Evolutionary conservation across 2,329 filamentous ascomycete genomes (phyloP).

Genomic region (Aureobasidium sp.): DNA sequence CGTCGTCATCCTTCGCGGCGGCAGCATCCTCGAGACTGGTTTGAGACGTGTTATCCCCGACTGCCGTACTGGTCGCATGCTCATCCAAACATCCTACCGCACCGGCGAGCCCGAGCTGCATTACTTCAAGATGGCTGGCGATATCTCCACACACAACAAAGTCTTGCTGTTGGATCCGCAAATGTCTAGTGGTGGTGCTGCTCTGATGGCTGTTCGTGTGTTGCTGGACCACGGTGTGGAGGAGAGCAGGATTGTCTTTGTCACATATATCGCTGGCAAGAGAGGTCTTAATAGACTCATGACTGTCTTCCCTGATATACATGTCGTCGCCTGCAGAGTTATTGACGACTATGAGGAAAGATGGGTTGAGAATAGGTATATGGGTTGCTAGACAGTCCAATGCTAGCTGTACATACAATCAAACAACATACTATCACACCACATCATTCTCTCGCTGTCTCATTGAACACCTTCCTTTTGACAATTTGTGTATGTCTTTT

Average conservation of each 20-base stretch:
- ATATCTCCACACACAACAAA: constrained; percentile 66
- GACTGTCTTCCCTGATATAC: constrained; percentile 80
- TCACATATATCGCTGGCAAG: constrained; percentile 82
- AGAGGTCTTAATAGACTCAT: constrained; percentile 77
- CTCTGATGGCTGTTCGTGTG: constrained; percentile 90
- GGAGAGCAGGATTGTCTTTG: constrained; percentile 78
- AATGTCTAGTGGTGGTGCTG: constrained; percentile 81
- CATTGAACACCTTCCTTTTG: no score
- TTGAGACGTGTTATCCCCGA: constrained; percentile 87
- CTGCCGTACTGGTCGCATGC: constrained; percentile 75
- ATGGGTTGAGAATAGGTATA: constrained; percentile 82
- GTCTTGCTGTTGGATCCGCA: constrained; percentile 87
- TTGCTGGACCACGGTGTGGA: constrained; percentile 86
- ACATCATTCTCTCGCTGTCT: neutral
- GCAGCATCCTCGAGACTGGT: constrained; percentile 79
- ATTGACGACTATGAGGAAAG: constrained; percentile 74
- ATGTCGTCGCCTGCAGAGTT: constrained; percentile 76
- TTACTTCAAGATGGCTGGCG: constrained; percentile 69
- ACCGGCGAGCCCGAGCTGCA: constrained; percentile 90
- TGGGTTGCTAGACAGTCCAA: neutral
- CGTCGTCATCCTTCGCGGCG: constrained; percentile 80
- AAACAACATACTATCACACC: neutral
- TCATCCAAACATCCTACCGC: constrained; percentile 72
- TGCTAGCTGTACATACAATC: neutral
- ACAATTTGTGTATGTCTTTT: no score